Percentiles rank a stretch among this genome's conserved stretches.
Conservation (phyloP, 2,329 filamentous ascomycete species). For the Cladosporium colombiae region DNA sequence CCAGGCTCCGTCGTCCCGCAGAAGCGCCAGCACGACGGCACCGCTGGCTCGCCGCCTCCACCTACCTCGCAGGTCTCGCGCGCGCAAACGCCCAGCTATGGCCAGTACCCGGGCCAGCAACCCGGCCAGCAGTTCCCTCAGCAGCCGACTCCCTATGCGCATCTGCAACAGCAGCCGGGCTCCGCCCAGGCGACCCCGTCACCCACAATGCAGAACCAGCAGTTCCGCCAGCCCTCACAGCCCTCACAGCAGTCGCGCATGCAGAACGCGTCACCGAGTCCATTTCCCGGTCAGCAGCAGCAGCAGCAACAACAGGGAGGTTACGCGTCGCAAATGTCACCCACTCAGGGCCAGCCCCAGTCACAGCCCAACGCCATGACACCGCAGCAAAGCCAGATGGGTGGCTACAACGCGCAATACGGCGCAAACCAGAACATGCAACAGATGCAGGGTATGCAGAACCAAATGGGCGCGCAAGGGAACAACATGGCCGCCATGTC, state of each 20-base stretch:
- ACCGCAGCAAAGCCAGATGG: conserved; percentile 33
- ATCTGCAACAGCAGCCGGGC: conserved; percentile 76
- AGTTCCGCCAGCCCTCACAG: conserved; percentile 62
- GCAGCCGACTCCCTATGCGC: conserved; percentile 73
- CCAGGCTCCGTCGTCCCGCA: conserved; percentile 85
- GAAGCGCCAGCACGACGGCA: conserved; percentile 85
- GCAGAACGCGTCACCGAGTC: conserved; percentile 88
- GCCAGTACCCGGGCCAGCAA: conserved; percentile 67
- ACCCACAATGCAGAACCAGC: conserved; percentile 84
- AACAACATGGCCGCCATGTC: conserved; percentile 42
- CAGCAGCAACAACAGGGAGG: conserved; percentile 21
- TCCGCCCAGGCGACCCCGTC: conserved; percentile 87
- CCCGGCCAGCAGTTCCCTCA: conserved; percentile 58
- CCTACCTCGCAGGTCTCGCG: conserved; percentile 78
- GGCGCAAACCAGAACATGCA: conserved; percentile 36
- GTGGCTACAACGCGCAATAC: conserved; percentile 42
- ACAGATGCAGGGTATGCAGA: conserved; percentile 36
- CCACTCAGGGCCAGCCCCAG: conserved; percentile 25
- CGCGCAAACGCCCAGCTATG: conserved; percentile 73
- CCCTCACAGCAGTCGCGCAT: conserved; percentile 60
- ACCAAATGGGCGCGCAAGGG: conserved; percentile 49
- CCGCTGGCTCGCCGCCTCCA: conserved; percentile 78
- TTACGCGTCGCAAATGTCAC: conserved; percentile 47
- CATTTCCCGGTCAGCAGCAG: conserved; percentile 60
- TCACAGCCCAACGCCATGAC: conserved; percentile 17